phyloP scores from a whole-genome alignment of 352 stramenopile genomes.

The Globisporangium radiosum region DNA sequence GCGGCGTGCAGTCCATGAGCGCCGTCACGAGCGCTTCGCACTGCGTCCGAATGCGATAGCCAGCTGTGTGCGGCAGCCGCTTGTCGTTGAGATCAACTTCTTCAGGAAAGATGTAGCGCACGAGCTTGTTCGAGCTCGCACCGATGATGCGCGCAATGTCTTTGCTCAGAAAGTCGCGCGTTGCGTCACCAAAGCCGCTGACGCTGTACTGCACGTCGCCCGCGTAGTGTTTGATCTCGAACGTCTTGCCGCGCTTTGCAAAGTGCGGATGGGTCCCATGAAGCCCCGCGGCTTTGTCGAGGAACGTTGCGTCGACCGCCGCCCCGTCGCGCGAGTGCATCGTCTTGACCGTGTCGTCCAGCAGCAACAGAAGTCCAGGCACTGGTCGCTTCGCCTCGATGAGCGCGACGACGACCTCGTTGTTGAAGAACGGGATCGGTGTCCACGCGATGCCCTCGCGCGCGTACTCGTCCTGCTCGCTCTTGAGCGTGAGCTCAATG shows the following conservation, averaged over 20 bases:
- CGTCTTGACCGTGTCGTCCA: slow-evolving; percentile 83
- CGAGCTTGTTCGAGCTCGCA: slow-evolving; percentile 79
- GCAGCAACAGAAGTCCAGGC: slow-evolving; percentile 77
- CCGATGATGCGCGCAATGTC: slow-evolving; percentile 78
- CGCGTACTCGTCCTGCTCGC: slow-evolving; percentile 94
- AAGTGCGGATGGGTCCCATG: slow-evolving; percentile 70
- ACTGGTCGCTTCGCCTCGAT: slow-evolving; percentile 72
- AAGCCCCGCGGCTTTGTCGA: slow-evolving; percentile 70
- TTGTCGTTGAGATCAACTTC: slow-evolving; percentile 80
- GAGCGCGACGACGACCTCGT: slow-evolving; percentile 86
- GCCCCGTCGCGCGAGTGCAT: slow-evolving; percentile 84
- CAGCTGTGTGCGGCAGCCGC: slow-evolving; percentile 68
- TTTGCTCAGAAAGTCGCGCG: slow-evolving; percentile 79
- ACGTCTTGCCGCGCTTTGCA: slow-evolving; percentile 79
- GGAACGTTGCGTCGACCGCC: slow-evolving; percentile 68
- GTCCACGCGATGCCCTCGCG: slow-evolving; percentile 90
- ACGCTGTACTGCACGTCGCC: slow-evolving; percentile 84
- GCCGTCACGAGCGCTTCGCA: slow-evolving; percentile 82
- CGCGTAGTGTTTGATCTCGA: slow-evolving; percentile 83
- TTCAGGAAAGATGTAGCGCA: slow-evolving; percentile 82
- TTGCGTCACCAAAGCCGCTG: slow-evolving; percentile 74
- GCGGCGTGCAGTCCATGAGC: slow-evolving; percentile 87
- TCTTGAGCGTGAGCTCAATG: slow-evolving; percentile 88
- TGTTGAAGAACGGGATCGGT: slow-evolving; percentile 92
- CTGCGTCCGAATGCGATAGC: slow-evolving; percentile 83